Evolutionary conservation across 192 early-diverging fungal species (phyloP).

Genomic region (Gigaspora rosea): DNA sequence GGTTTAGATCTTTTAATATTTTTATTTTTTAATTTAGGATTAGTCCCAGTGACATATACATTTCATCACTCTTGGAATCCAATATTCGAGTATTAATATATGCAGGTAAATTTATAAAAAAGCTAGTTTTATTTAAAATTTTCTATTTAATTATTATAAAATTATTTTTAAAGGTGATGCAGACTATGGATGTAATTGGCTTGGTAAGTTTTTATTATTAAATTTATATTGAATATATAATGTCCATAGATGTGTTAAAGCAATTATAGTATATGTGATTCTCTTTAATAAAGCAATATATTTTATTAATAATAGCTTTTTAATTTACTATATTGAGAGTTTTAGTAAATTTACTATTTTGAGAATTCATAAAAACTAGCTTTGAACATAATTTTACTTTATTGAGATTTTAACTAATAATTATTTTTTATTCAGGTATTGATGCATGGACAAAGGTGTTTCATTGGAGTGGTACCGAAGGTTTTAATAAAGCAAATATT

Average conservation of each 20-base stretch:
- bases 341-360: too few relatives aligned
- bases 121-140: too few relatives aligned
- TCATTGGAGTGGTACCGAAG: slow-evolving; percentile 78
- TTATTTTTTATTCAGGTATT: slow-evolving; percentile 66
- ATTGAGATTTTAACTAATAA: not conserved
- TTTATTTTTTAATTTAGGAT: slow-evolving; percentile 53
- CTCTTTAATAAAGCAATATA: too few relatives aligned
- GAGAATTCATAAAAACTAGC: too few relatives aligned
- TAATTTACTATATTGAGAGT: too few relatives aligned
- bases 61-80: slow-evolving; percentile 73
- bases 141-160: not conserved
- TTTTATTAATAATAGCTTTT: too few relatives aligned
- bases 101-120: slow-evolving; percentile 39
- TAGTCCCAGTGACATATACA: slow-evolving; percentile 71
- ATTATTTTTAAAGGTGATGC: slow-evolving; percentile 65
- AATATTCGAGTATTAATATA: slow-evolving; percentile 87
- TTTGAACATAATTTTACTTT: not conserved
- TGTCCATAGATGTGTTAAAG: not conserved
- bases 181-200: slow-evolving; percentile 92
- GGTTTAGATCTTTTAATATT: not conserved
- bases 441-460: slow-evolving; percentile 87
- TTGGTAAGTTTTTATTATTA: slow-evolving; percentile 40
- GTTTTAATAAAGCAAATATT: slow-evolving; percentile 71
- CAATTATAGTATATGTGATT: not conserved
- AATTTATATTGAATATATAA: not conserved